Evolutionary conservation across 805 yeast genomes (phyloP).

Genomic region (Zygoascus tannicola): DNA sequence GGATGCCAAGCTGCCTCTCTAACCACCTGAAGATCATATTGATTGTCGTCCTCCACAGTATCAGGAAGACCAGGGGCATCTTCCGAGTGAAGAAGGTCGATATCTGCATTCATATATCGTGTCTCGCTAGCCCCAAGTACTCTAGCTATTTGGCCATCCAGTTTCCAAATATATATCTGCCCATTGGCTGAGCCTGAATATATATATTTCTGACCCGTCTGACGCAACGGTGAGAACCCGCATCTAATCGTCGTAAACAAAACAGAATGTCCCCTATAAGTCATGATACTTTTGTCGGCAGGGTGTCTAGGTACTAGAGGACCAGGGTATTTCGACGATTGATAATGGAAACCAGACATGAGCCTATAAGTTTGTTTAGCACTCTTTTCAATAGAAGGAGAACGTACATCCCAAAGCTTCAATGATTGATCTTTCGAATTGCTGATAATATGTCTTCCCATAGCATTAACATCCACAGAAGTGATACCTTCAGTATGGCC

Average conservation of each 20-base stretch:
- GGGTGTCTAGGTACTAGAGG: conserved; percentile 18
- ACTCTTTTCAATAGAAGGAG: conserved; percentile 10
- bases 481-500: conserved; percentile 28
- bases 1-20: conserved; percentile 26
- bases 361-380: conserved; percentile 3
- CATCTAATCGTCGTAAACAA: conserved; percentile 23
- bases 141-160: conserved; percentile 22
- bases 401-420: conserved; percentile 27
- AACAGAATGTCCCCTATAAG: conserved; percentile 25
- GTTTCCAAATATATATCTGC: conserved; percentile 21
- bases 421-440: conserved; percentile 26
- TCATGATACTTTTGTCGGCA: conserved; percentile 21
- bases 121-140: conserved; percentile 6
- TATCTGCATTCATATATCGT: background rate
- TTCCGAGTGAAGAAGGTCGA: background rate
- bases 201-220: conserved; percentile 22
- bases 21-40: conserved; percentile 1
- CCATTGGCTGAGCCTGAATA: conserved; percentile 27
- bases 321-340: conserved; percentile 16
- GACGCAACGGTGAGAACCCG: conserved; percentile 22
- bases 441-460: conserved; percentile 22
- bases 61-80: conserved; percentile 9
- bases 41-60: conserved; percentile 1
- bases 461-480: conserved; percentile 20
- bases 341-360: conserved; percentile 19